Base-by-base conservation (phyloP, 768 basidiomycete genomes). In the Cystofilobasidium bisporidii region DNA sequence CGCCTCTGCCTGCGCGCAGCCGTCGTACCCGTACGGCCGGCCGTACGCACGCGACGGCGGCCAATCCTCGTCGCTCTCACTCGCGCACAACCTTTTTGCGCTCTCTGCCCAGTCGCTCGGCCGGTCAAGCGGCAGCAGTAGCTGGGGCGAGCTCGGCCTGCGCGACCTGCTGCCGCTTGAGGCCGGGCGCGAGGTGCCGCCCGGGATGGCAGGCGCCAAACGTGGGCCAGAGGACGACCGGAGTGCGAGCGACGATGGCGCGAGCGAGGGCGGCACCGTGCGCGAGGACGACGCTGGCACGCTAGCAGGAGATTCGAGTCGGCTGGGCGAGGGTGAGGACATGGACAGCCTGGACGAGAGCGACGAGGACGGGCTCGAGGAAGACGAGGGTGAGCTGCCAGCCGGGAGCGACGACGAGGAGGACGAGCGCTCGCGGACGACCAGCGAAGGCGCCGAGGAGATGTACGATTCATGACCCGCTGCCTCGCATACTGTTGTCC, bases 151-250 rank as follows among this genome's bases (percentile, higher is more conserved):
- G 22, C 43, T 63, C 14, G 67, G 61, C 15, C 43, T 68, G 6
- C 28, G 61, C 2, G 61, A 61, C 33, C 43, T 68, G 22, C 28
- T 68, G 18, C 55, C 67, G 14, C 17, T 32, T 24, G 61, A 68
- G 53, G 28, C 12, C 14, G 67, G 60, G 5, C 56, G 58, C 30
- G 67, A 68, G 45, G 55, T 68, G 12, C 67, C 67, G 11, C 67
- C 67, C 17, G 67, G 67, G 28, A 68, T 68, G 67, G 67, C 67
- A 3, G 67, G 67, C 18, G 67, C 67, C 8, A 68, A 68, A 28
- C 3, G 67, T 12, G 67, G 67, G 20, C 67, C 67, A 1, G 53
- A 68, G 36, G 60, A 57, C 22, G 67, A 68, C 57, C 40, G 58
- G 32, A 40, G 55, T 14, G 56, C 24, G 61, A 17, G 50, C 24